phyloP scores from a whole-genome alignment of 2,329 filamentous ascomycete genomes.

The Neonectria neomacrospora region DNA sequence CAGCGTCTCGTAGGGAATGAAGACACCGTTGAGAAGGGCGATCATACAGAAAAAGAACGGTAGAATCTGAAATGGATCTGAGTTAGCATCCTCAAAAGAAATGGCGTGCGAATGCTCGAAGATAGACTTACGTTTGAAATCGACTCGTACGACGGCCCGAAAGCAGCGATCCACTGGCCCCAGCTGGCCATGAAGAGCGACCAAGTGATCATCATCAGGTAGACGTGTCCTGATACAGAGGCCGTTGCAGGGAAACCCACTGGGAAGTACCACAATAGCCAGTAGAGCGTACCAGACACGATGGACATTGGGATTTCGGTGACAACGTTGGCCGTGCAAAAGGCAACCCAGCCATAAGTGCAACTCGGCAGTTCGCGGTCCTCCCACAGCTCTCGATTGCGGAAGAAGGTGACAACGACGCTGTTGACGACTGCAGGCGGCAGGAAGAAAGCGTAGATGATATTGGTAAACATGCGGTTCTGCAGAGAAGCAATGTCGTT shows the following conservation, averaged over 20 bases:
- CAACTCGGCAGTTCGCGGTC: slow-evolving; percentile 76
- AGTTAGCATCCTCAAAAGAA: neutral
- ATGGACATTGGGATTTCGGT: slow-evolving; percentile 78
- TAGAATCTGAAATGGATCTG: slow-evolving; percentile 57
- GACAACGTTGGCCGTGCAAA: slow-evolving; percentile 76
- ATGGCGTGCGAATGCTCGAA: neutral
- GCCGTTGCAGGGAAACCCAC: slow-evolving; percentile 74
- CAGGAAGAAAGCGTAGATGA: slow-evolving; percentile 69
- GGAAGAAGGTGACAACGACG: slow-evolving; percentile 79
- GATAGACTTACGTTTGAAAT: slow-evolving; percentile 68
- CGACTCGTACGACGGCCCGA: slow-evolving; percentile 80
- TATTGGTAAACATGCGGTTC: slow-evolving; percentile 78
- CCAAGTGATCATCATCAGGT: slow-evolving; percentile 80
- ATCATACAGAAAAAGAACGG: slow-evolving; percentile 86
- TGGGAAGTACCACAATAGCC: slow-evolving; percentile 79
- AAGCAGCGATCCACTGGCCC: slow-evolving; percentile 87
- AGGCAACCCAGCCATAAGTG: slow-evolving; percentile 82
- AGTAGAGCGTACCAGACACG: slow-evolving; percentile 73
- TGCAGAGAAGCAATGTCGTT: slow-evolving; percentile 75
- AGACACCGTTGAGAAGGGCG: slow-evolving; percentile 78
- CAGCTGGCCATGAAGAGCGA: slow-evolving; percentile 78
- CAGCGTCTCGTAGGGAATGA: slow-evolving; percentile 72
- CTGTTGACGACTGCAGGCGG: slow-evolving; percentile 77
- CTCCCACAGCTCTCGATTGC: slow-evolving; percentile 77
- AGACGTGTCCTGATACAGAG: slow-evolving; percentile 75